Percentiles rank a stretch among this genome's conserved stretches.
Evolutionary conservation across 1,284 basidiomycete species (phyloP).

Genomic region (Cutaneotrichosporon spelunceum): DNA sequence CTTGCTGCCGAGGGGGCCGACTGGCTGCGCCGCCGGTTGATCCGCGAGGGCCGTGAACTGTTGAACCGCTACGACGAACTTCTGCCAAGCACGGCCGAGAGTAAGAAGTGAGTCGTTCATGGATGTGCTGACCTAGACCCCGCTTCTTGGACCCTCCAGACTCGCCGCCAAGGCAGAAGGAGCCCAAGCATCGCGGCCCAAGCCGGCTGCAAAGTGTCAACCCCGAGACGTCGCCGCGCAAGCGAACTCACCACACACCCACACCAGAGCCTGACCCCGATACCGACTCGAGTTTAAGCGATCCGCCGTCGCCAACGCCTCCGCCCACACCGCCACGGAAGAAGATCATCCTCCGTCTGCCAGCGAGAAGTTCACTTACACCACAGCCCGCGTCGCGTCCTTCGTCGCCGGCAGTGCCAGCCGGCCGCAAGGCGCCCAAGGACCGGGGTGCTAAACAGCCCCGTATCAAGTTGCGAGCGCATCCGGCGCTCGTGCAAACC

Average conservation of each 20-base stretch:
- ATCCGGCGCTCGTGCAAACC: conserved; percentile 2
- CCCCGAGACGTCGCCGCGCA: background rate
- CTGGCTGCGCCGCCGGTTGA: conserved; percentile 40
- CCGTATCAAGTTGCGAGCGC: background rate
- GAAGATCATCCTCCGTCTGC: conserved; percentile 6
- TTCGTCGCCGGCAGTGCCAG: background rate
- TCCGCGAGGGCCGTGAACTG: conserved; percentile 45
- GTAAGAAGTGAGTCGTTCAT: conserved; percentile 11
- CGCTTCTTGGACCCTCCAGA: background rate
- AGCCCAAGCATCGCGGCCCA: background rate
- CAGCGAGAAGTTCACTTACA: background rate
- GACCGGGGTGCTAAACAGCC: background rate
- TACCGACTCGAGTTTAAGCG: conserved; percentile 2
- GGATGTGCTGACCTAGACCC: background rate
- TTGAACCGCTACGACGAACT: conserved; percentile 35
- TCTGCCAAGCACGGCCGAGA: conserved; percentile 13
- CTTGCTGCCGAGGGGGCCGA: conserved; percentile 35
- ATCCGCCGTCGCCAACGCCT: background rate
- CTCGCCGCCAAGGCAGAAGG: background rate
- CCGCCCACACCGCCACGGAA: background rate
- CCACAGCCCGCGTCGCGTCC: background rate
- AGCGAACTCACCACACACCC: background rate
- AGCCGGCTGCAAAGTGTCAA: background rate
- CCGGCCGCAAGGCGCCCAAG: background rate
- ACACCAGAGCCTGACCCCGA: background rate